Evolutionary conservation across 2,329 filamentous ascomycete species (phyloP).

Genomic region (Cladosporium sp.): DNA sequence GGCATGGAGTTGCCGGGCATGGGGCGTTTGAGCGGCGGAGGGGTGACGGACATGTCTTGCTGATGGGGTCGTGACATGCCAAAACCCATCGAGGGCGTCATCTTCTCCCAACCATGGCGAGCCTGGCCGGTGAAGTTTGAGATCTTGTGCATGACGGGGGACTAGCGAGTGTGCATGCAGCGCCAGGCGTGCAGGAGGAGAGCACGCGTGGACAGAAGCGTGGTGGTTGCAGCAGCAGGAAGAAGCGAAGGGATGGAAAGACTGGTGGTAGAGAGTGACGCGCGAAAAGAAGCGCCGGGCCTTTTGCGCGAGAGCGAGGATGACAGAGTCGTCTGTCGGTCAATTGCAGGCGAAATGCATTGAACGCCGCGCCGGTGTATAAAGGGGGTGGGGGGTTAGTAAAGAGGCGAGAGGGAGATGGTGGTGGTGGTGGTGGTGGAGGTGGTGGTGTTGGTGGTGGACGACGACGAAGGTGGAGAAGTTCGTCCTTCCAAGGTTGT

Average conservation of each 20-base stretch:
- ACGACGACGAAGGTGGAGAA: not conserved
- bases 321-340: constrained; percentile 18
- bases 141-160: constrained; percentile 57
- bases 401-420: not conserved
- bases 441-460: constrained; percentile 4
- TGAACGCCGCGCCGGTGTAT: not conserved
- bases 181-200: constrained; percentile 13
- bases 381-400: constrained; percentile 15
- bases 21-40: constrained; percentile 51
- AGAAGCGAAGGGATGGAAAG: constrained; percentile 12
- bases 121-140: constrained; percentile 62
- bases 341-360: constrained; percentile 21
- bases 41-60: constrained; percentile 24
- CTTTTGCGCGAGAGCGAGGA: constrained; percentile 14
- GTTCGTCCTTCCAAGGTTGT: not conserved
- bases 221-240: constrained; percentile 1
- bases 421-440: constrained; percentile 10
- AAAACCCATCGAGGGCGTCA: constrained; percentile 59
- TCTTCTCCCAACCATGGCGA: constrained; percentile 64
- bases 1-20: constrained; percentile 30
- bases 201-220: constrained; percentile 12
- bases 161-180: constrained; percentile 4
- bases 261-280: constrained; percentile 13
- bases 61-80: constrained; percentile 50
- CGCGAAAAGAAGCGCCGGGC: constrained; percentile 10